phyloP scores from a whole-genome alignment of 208 protist genomes.

The Trypanosoma vivax region DNA sequence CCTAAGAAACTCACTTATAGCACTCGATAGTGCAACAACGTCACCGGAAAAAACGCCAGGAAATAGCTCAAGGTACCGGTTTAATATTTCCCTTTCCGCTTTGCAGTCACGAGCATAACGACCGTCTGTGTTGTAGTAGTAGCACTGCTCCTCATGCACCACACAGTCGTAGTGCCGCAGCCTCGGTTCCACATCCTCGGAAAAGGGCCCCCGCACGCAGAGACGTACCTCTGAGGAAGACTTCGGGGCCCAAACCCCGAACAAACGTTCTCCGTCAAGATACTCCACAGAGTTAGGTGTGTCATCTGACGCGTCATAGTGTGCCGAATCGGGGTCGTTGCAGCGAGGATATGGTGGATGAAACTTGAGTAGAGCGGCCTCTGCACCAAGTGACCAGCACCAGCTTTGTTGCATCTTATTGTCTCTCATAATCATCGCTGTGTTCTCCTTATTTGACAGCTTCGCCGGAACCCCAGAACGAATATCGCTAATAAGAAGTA shows the following conservation, averaged over 20 bases:
- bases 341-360: constrained; percentile 87
- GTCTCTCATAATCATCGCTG: constrained; percentile 75
- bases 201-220: constrained; percentile 60
- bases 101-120: constrained; percentile 81
- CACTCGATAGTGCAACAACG: constrained; percentile 33
- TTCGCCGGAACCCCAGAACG: constrained; percentile 57
- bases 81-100: constrained; percentile 77
- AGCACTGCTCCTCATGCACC: constrained; percentile 91
- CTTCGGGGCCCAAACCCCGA: constrained; percentile 91
- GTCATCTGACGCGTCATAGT: constrained; percentile 41
- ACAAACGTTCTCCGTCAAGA: constrained; percentile 66
- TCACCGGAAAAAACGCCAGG: constrained; percentile 9
- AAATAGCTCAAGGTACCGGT: constrained; percentile 40
- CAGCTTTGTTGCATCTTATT: constrained; percentile 83
- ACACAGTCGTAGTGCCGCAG: constrained; percentile 68
- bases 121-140: constrained; percentile 88
- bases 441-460: constrained; percentile 66
- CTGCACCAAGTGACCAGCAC: constrained; percentile 76
- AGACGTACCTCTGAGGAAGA: constrained; percentile 93
- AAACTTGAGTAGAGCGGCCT: constrained; percentile 92
- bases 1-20: constrained; percentile 45
- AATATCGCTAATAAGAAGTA: constrained; percentile 91
- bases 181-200: constrained; percentile 10
- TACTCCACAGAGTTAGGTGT: constrained; percentile 71
- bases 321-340: constrained; percentile 18